Evolutionary conservation across 768 basidiomycete species (phyloP).

Genomic region (Trametes coccinea): DNA sequence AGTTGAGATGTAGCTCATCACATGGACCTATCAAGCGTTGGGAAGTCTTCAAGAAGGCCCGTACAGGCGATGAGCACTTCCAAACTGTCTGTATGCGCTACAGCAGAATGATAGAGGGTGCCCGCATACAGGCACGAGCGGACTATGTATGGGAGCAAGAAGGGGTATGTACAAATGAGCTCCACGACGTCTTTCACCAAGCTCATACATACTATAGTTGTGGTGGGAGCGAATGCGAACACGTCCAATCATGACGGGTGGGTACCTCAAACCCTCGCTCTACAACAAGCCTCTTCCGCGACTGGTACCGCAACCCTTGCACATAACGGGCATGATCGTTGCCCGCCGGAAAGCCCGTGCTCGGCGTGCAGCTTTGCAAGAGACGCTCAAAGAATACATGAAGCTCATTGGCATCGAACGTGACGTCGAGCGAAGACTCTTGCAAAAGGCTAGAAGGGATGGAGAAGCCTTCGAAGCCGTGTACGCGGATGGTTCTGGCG

Average conservation of each 20-base stretch:
- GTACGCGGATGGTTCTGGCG: slow-evolving; percentile 27
- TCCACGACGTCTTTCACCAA: no score
- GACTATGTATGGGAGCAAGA: slow-evolving; percentile 49
- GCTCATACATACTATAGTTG: slow-evolving; percentile 38
- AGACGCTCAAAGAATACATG: slow-evolving; percentile 19
- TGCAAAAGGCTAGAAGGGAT: slow-evolving; percentile 5
- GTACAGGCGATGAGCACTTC: slow-evolving; percentile 49
- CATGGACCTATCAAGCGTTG: slow-evolving; percentile 49
- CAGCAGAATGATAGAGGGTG: slow-evolving; percentile 50
- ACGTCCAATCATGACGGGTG: slow-evolving; percentile 72
- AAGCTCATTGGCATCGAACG: slow-evolving; percentile 40
- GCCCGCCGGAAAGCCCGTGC: slow-evolving; percentile 46
- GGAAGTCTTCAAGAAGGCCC: slow-evolving; percentile 54
- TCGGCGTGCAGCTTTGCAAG: slow-evolving; percentile 42
- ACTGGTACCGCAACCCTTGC: slow-evolving; percentile 73
- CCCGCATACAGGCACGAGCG: slow-evolving; percentile 51
- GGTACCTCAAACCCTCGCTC: slow-evolving; percentile 60
- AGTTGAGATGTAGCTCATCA: not conserved
- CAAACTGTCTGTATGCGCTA: slow-evolving; percentile 56
- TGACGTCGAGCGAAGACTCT: slow-evolving; percentile 38
- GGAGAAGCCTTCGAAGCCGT: slow-evolving; percentile 18
- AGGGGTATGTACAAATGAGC: no score
- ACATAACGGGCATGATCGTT: slow-evolving; percentile 71
- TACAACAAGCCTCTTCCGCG: slow-evolving; percentile 76
- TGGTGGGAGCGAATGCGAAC: slow-evolving; percentile 55